phyloP scores from a whole-genome alignment of 108 stramenopile genomes.

The Cylindrotheca closterium region DNA sequence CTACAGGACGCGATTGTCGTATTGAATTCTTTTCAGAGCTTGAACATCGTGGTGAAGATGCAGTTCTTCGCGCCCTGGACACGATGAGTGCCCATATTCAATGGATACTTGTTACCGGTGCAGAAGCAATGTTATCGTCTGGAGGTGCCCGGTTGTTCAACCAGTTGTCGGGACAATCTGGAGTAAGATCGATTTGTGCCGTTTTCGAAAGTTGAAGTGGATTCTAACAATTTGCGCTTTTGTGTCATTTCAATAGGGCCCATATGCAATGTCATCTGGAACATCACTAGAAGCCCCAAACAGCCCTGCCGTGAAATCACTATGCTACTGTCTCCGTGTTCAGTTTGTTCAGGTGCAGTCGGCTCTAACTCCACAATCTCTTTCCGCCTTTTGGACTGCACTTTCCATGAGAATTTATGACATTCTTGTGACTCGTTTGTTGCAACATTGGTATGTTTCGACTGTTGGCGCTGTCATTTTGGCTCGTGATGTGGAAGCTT shows the following conservation, averaged over 20 bases:
- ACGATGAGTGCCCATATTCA: slow-evolving; percentile 82
- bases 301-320: slow-evolving; percentile 82
- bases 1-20: slow-evolving; percentile 61
- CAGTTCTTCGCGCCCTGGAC: slow-evolving; percentile 71
- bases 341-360: slow-evolving; percentile 85
- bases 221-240: too few species aligned
- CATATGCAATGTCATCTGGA: slow-evolving; percentile 75
- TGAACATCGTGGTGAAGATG: slow-evolving; percentile 77
- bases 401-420: slow-evolving; percentile 86
- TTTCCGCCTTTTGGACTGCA: slow-evolving; percentile 84
- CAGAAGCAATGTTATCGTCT: slow-evolving; percentile 63
- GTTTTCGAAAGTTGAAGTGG: neutral
- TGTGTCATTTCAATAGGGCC: slow-evolving; percentile 38
- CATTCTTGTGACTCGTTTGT: slow-evolving; percentile 69
- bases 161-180: slow-evolving; percentile 47
- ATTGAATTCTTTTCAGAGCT: slow-evolving; percentile 73
- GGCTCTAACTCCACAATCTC: slow-evolving; percentile 71
- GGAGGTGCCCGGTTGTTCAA: slow-evolving; percentile 66
- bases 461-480: slow-evolving; percentile 83
- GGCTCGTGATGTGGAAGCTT: slow-evolving; percentile 80
- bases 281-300: slow-evolving; percentile 71
- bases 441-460: slow-evolving; percentile 74
- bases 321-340: slow-evolving; percentile 74
- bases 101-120: slow-evolving; percentile 80
- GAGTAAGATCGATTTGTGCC: slow-evolving; percentile 35